Evolutionary conservation across 805 yeast species (phyloP), one percentile per base, ranked within the genome.

Genomic region (Monosporozyma solicola): DNA sequence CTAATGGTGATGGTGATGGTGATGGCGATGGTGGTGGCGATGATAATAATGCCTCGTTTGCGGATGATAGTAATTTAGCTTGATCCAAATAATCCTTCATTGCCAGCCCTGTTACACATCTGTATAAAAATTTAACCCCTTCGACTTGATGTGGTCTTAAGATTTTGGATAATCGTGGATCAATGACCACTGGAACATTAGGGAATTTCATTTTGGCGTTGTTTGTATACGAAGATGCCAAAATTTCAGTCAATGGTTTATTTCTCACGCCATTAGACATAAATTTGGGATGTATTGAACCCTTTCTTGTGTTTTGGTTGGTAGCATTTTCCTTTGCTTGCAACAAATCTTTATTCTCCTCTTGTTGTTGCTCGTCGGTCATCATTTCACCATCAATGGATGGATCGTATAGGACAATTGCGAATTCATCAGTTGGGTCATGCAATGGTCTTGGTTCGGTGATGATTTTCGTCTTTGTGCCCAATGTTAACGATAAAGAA

Each of bases 71-170:
- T 7, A 62, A 53, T n/a, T 57, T 54, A 52, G 59, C 61, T 16
- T 65, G 58, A 31, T 66, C 70, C 37, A 65, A 48, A 49, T 58
- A 68, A 55, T 69, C 72, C 48, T 69, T 68, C 71, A 69, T 68
- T 3, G 84, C 79, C 35, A 91, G 70, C 0, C 99, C 99, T 1
- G 97, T 79, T 0, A 95, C 89, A 69, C 99, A 92, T 52, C 91
- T 72, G 63, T 90, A 94, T 54, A 94, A 71, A 65, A 94, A 94
- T 66, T 87, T 81, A 44, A 92, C 97, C 57, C 99, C 99, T 49
- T 92, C 95, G 4, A 94, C 83, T 68, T 94, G 99, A 74, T 94
- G 99, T 0, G 99, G 99, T 58, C 99, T 79, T 48, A 94, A 73
- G 45, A 88, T 83, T 63, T 86, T 87, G 24, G 94, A 81, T 35